These are phyloP conservation scores for Lolium rigidum DNA, from an alignment of 176 grass and related monocot genomes.

Conservation along the genomic window DNA sequence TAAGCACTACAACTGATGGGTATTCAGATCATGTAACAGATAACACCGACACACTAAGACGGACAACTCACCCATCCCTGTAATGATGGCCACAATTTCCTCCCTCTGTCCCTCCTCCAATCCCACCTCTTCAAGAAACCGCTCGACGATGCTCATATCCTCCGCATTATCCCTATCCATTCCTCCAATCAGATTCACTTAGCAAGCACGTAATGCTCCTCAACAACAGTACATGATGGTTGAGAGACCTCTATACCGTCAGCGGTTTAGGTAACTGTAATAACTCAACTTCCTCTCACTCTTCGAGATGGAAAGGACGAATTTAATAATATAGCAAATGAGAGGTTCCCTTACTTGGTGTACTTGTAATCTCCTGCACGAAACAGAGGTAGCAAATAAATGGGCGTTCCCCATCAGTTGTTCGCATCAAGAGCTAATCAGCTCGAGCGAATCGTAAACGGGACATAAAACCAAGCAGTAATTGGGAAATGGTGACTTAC, in stretches of 20 bases:
- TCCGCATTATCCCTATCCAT: conserved; percentile 66
- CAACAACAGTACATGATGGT: background rate
- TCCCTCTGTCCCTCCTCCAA: conserved; percentile 60
- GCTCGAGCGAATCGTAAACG: background rate
- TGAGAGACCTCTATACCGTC: background rate
- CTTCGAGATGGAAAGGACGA: background rate
- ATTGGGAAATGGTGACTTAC: conserved; percentile 32
- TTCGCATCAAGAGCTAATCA: background rate
- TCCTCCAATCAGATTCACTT: conserved; percentile 25
- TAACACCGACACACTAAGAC: background rate
- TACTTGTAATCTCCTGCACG: conserved; percentile 94
- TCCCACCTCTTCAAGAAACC: conserved; percentile 69
- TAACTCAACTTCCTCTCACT: background rate
- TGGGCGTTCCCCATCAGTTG: background rate
- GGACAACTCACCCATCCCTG: conserved; percentile 75
- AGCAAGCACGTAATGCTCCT: background rate
- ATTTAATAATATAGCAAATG: background rate
- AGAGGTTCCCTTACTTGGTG: conserved; percentile 61
- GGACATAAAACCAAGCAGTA: background rate
- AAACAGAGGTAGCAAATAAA: conserved; percentile 15
- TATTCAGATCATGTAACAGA: conserved; percentile 18
- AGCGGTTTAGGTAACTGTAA: background rate
- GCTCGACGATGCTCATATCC: conserved; percentile 65
- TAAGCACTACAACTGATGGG: background rate
- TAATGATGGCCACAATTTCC: conserved; percentile 78